Percentiles rank a stretch among this genome's conserved stretches.
phyloP scores from a whole-genome alignment of 179 eudicot species.

The Vitellaria paradoxa region DNA sequence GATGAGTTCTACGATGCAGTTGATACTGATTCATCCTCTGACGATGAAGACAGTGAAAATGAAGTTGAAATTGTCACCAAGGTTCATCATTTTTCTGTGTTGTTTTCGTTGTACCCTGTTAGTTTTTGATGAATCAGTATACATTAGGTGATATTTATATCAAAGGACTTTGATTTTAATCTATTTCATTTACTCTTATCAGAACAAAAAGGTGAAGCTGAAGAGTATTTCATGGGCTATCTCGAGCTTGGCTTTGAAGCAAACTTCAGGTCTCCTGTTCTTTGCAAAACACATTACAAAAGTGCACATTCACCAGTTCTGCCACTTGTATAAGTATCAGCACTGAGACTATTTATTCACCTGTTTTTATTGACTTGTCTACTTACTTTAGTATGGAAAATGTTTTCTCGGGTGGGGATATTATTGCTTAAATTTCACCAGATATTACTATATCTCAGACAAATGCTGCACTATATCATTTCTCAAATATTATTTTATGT shows the following conservation, averaged over 20 bases:
- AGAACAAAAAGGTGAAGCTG: conserved; percentile 57
- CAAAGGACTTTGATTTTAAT: conserved; percentile 16
- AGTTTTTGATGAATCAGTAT: neutral
- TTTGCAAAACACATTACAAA: neutral
- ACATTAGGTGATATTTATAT: neutral
- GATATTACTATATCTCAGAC: neutral
- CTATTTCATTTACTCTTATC: conserved; percentile 19
- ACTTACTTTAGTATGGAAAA: neutral
- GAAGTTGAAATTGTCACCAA: conserved; percentile 39
- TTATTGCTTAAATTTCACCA: neutral
- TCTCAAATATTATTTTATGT: too few relatives aligned
- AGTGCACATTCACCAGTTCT: neutral
- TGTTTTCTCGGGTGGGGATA: neutral
- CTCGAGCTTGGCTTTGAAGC: conserved; percentile 48
- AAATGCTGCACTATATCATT: neutral
- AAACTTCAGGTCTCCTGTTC: conserved; percentile 44
- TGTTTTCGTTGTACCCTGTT: conserved; percentile 5
- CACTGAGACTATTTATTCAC: neutral
- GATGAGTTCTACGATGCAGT: conserved; percentile 95
- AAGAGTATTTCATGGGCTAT: conserved; percentile 71
- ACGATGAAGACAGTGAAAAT: conserved; percentile 62
- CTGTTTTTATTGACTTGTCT: neutral
- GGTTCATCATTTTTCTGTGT: conserved; percentile 31
- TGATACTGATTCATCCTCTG: conserved; percentile 60
- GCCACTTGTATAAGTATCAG: too few relatives aligned